Conservation (phyloP, 2,329 filamentous ascomycete genomes). For the Neopestalotiopsis clavispora region DNA sequence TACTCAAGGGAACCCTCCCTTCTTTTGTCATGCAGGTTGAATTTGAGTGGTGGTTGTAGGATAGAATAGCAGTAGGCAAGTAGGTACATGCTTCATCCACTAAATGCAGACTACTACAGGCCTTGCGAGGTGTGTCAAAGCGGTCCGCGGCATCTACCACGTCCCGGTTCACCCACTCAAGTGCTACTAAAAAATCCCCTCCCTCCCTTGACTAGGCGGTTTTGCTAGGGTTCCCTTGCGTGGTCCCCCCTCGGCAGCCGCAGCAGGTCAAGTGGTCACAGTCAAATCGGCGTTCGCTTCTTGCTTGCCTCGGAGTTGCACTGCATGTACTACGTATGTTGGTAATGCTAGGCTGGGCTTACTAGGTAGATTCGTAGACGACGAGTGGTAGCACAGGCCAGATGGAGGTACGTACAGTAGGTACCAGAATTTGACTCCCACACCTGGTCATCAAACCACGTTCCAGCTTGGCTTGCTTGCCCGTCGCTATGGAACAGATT, state of each 20-base stretch:
- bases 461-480: constrained; percentile 26
- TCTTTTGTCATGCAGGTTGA: constrained; percentile 5
- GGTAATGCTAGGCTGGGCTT: constrained; percentile 14
- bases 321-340: not conserved
- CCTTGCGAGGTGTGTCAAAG: not conserved
- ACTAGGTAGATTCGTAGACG: constrained; percentile 4
- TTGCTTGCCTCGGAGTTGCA: not conserved
- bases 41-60: not conserved
- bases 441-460: constrained; percentile 30
- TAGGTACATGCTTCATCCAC: not conserved
- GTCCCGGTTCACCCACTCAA: not conserved
- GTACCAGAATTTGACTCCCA: constrained; percentile 11
- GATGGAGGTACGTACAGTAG: constrained; percentile 20
- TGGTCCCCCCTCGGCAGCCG: not conserved
- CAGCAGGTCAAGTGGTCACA: constrained; percentile 8
- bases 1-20: constrained; percentile 5
- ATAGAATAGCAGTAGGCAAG: not conserved
- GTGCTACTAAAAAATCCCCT: not conserved
- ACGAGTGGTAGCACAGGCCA: too few species aligned
- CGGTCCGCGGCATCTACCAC: not conserved
- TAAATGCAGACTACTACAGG: not conserved
- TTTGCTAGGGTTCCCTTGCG: not conserved
- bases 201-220: not conserved
- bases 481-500: constrained; percentile 7
- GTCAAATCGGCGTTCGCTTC: not conserved